Percentiles rank a stretch among this genome's conserved stretches.
Evolutionary conservation across 169 alveolate genomes (phyloP).

Genomic region (Cryptosporidium viatorum): DNA sequence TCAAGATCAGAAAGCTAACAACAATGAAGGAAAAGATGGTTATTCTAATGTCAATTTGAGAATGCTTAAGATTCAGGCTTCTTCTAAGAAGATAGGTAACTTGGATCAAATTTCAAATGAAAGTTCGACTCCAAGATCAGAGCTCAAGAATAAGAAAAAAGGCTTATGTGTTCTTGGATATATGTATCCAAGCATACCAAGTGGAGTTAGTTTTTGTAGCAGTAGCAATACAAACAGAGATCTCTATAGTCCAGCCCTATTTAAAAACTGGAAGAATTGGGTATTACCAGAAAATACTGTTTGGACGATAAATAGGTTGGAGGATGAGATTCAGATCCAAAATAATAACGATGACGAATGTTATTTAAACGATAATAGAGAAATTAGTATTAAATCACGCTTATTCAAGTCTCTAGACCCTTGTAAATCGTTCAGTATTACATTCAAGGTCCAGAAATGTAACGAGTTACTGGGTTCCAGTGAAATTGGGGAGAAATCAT

Average conservation of each 20-base stretch:
- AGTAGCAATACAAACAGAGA: constrained; percentile 38
- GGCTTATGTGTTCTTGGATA: constrained; percentile 14
- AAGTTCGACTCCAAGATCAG: background rate
- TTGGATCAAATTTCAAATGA: background rate
- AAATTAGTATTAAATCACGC: constrained; percentile 16
- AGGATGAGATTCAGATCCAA: constrained; percentile 10
- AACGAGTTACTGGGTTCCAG: background rate
- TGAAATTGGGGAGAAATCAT: background rate
- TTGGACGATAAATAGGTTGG: constrained; percentile 18
- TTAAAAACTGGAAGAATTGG: constrained; percentile 47
- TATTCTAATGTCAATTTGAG: background rate
- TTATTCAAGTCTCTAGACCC: constrained; percentile 47
- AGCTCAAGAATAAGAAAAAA: background rate
- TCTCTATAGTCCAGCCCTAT: constrained; percentile 9
- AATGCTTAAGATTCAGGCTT: background rate
- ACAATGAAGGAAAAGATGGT: background rate
- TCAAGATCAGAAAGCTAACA: background rate
- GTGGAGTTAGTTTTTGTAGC: constrained; percentile 62
- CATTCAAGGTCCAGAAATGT: background rate
- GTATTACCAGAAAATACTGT: constrained; percentile 18
- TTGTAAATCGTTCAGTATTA: constrained; percentile 36
- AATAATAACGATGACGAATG: constrained; percentile 74
- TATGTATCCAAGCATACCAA: constrained; percentile 27
- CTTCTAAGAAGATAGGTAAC: background rate
- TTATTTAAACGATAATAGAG: constrained; percentile 53